Evolutionary conservation across 805 yeast species (phyloP), one percentile per base, ranked within the genome.

Genomic region (Isabelozyma heimii): DNA sequence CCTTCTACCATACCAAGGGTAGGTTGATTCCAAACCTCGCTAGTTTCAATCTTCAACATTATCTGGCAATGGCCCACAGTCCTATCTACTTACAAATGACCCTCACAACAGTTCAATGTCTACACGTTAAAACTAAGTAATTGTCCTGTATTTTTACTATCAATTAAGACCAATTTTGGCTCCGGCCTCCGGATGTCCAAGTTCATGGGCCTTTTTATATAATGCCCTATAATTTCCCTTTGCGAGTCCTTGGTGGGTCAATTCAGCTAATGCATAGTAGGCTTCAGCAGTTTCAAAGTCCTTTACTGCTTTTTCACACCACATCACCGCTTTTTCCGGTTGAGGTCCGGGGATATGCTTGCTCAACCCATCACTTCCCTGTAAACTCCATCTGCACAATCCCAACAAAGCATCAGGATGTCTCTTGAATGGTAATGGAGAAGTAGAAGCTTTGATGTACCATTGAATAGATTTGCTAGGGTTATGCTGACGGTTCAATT

Each of bases 371-470:
- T 66, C 55, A 10, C 67, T 57, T 14, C 77, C 77, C 40, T 51
- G 54, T 49, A 72, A 53, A 45, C 60, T 63, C 79, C 79, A 74
- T 47, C 78, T 61, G 37, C 70, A 60, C 51, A 74, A 64, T 0
- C 79, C 79, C 45, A 73, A 55, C 75, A 73, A 72, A 7, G 79
- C 77, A 45, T 73, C 77, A 0, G 77, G 75, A 50, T 71, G 75
- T 47, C 76, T 62, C 48, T 61, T 65, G 59, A 66, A 71, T 13
- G 65, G 60, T 24, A 73, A 56, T 16, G 76, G 75, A 13, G 75
- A 69, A 13, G 69, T 61, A 2, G 72, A 62, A 1, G 77, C 77
- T 57, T 67, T 70, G 54, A 71, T 58, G 51, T 64, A 74, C 79
- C 79, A 74, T 49, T 72, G 77, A 41, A 74, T 67, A 15, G 77